Conservation (phyloP, 2,329 filamentous ascomycete genomes). For the Scedosporium aurantiacum region DNA sequence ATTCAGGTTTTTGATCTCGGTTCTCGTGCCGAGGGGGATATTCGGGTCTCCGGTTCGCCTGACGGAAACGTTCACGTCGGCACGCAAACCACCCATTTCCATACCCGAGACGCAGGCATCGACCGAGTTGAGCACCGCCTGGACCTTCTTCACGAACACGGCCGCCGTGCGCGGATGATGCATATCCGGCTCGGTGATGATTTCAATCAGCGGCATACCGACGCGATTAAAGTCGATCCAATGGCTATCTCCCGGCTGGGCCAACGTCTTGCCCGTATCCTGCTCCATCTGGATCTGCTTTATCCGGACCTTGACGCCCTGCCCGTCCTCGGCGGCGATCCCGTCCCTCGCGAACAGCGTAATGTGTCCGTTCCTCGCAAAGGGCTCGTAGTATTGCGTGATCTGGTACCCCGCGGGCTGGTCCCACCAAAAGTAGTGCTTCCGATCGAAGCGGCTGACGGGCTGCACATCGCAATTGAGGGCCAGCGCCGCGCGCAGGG, state of each 20-base stretch:
- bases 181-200: slow-evolving; percentile 84
- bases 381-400: slow-evolving; percentile 80
- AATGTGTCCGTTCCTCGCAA: slow-evolving; percentile 61
- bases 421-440: slow-evolving; percentile 99
- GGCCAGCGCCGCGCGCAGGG: slow-evolving; percentile 78
- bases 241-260: slow-evolving; percentile 60
- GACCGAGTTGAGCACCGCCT: slow-evolving; percentile 65
- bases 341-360: slow-evolving; percentile 64
- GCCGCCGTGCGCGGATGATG: slow-evolving; percentile 81
- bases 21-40: slow-evolving; percentile 62
- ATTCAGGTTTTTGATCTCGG: slow-evolving; percentile 94
- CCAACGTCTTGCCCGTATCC: slow-evolving; percentile 89
- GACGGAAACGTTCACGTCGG: slow-evolving; percentile 93
- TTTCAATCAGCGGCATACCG: slow-evolving; percentile 82
- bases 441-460: slow-evolving; percentile 80
- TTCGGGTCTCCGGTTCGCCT: slow-evolving; percentile 38
- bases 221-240: slow-evolving; percentile 92
- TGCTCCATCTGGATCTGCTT: slow-evolving; percentile 96
- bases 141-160: slow-evolving; percentile 79
- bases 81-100: slow-evolving; percentile 82
- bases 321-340: slow-evolving; percentile 62
- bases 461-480: slow-evolving; percentile 68
- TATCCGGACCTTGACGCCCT: slow-evolving; percentile 65
- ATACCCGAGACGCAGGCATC: slow-evolving; percentile 84
- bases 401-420: slow-evolving; percentile 96